These are phyloP conservation scores for Leucosporidium yakuticum DNA, from an alignment of 768 basidiomycete genomes.

Conservation along the genomic window DNA sequence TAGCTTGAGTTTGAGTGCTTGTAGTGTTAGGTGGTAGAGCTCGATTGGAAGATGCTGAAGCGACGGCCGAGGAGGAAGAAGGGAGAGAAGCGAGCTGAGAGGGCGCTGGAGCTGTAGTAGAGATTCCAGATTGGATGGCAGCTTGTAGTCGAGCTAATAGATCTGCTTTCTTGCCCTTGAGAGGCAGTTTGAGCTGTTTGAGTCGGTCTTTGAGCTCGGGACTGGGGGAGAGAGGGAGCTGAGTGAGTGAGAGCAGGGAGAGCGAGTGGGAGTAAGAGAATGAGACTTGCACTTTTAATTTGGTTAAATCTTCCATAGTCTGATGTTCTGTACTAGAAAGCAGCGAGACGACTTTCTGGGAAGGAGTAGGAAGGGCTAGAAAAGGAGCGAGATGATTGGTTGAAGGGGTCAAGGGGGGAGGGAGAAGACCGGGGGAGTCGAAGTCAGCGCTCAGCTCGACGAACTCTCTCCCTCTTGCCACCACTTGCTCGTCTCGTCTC, in stretches of 20 bases:
- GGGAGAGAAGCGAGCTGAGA: background rate
- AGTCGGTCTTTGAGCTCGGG: background rate
- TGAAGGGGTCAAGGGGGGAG: background rate
- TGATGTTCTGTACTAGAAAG: too few species aligned
- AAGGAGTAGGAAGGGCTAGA: background rate
- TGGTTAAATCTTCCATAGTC: background rate
- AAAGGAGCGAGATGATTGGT: background rate
- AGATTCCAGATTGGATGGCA: background rate
- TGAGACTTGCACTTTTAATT: background rate
- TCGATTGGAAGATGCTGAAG: background rate
- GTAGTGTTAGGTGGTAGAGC: background rate
- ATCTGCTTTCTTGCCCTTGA: background rate
- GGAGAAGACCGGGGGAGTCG: too few species aligned
- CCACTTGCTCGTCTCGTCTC: too few species aligned
- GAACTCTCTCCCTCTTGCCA: too few species aligned
- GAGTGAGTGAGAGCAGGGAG: background rate
- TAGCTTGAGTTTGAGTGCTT: background rate
- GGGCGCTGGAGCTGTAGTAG: background rate
- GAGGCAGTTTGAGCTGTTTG: background rate
- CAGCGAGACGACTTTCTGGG: background rate
- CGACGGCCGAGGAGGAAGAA: background rate
- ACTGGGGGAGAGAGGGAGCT: background rate
- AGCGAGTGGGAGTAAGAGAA: too few species aligned
- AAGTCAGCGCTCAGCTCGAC: too few species aligned
- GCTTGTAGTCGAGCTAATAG: background rate